These are phyloP conservation scores for Acanthamoeba healyi DNA, from an alignment of 208 protist species.

Conservation along the genomic window DNA sequence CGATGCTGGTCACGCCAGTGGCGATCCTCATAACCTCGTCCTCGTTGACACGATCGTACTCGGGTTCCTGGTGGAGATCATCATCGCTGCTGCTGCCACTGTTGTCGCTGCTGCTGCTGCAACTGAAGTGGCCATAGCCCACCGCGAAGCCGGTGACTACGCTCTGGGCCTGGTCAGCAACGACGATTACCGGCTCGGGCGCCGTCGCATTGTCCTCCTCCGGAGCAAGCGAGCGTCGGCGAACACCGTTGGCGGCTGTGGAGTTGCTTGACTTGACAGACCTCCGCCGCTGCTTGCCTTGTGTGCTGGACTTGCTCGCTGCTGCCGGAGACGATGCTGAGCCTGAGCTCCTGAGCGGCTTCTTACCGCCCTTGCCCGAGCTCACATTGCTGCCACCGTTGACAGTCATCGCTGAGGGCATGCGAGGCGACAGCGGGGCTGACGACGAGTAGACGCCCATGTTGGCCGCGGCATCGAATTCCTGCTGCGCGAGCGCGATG, in stretches of 20 bases:
- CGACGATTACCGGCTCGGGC: not conserved
- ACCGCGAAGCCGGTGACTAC: not conserved
- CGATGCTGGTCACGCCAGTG: not conserved
- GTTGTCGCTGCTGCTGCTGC: not conserved
- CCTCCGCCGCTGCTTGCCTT: not conserved
- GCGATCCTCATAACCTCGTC: slow-evolving; percentile 16
- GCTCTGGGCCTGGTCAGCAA: not conserved
- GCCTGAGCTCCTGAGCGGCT: not conserved
- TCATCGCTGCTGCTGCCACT: not conserved
- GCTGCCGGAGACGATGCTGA: not conserved
- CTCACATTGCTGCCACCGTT: not conserved
- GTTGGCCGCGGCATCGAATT: not conserved
- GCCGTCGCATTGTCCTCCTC: not conserved
- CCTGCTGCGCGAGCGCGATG: not conserved
- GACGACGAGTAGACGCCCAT: not conserved
- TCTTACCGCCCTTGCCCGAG: not conserved
- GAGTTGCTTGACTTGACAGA: not conserved
- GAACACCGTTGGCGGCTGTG: too few relatives aligned
- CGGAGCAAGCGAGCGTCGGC: not conserved
- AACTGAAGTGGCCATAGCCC: not conserved
- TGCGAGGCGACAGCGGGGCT: not conserved
- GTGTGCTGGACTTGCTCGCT: not conserved
- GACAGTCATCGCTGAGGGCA: not conserved
- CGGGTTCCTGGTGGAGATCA: not conserved
- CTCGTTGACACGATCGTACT: slow-evolving; percentile 3